Conservation (phyloP, 179 eudicot genomes). For the Carnegiea gigantea region DNA sequence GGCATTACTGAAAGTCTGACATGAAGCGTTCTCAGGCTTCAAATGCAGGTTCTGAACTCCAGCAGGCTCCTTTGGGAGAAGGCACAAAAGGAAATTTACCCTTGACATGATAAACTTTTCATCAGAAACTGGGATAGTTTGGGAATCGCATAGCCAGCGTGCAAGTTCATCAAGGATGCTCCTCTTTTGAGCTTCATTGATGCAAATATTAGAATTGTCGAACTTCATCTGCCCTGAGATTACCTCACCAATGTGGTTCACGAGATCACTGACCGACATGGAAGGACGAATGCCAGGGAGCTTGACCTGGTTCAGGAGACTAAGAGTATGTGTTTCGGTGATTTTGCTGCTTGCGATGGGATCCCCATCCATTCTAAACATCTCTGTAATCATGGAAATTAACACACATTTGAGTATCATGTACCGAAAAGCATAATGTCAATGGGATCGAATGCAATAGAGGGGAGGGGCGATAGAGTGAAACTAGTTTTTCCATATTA, state of each 20-base stretch:
- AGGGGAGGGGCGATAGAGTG: too few species aligned
- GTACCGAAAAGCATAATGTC: too few species aligned
- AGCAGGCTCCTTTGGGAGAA: slow-evolving; percentile 65
- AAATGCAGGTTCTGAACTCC: slow-evolving; percentile 24
- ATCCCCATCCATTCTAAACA: slow-evolving; percentile 40
- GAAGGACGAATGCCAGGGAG: slow-evolving; percentile 70
- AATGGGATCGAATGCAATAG: too few species aligned
- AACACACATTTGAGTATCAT: not conserved
- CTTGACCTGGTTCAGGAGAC: slow-evolving; percentile 55
- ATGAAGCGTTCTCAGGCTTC: slow-evolving; percentile 17
- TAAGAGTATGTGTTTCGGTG: slow-evolving; percentile 42
- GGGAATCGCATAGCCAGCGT: slow-evolving; percentile 64
- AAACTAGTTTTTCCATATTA: too few species aligned
- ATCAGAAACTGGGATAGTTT: slow-evolving; percentile 47
- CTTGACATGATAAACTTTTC: slow-evolving; percentile 75
- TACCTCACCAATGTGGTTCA: slow-evolving; percentile 69
- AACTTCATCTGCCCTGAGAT: slow-evolving; percentile 71
- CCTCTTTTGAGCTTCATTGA: slow-evolving; percentile 49
- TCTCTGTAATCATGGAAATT: slow-evolving; percentile 18
- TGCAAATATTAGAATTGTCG: slow-evolving; percentile 38
- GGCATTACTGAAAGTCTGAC: not conserved
- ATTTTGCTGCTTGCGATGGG: slow-evolving; percentile 34
- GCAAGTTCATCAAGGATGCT: slow-evolving; percentile 70
- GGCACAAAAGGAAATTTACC: slow-evolving; percentile 90
- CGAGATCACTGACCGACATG: slow-evolving; percentile 87